Base-by-base conservation (phyloP, 306 rosid species). In the Quercus bicolor region DNA sequence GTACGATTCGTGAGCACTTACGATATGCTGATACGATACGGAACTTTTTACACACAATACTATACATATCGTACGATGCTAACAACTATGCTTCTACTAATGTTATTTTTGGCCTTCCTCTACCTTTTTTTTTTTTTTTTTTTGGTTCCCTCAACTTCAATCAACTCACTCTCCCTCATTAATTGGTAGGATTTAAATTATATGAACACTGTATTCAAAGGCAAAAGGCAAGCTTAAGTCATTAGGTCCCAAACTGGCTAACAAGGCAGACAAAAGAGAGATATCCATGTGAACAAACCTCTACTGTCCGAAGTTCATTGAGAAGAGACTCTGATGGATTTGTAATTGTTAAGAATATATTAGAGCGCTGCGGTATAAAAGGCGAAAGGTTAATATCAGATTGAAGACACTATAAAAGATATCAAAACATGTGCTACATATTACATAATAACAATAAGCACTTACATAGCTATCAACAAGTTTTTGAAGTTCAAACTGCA, bases 311-410 rank as follows among this genome's bases (percentile, higher is more conserved):
- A 79, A 93, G 91, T 76, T 91, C 98, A 72, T 89, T 90, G 79
- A 93, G 98, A 85, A 93, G 97, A 80, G 94, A 90, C 86, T 93
- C 98, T 15, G 98, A 90, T 68, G 98, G 98, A 71, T 84, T 91
- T 71, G 97, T 90, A 82, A 93, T 89, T 73, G 98, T 93, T 59
- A 72, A 73, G 70, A 88, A 68, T 72, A 93, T 84, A 82, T 93
- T 93, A 77, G 89, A 68, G 68, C 98, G 98, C 98, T 93, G 97
- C 16, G 55, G 79, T 68, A 77, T 75, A 83, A 72, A 81, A 73
- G 81, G 66, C 43, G 80, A 81, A 56, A 19, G 73, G 76, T 83
- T 74, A 84, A 72, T n/a, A 84, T 75, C 14, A 82, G 53, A 53
- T 45, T 70, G 45, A 60, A 74, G 56, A 55, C 56, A 82, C 9